phyloP scores from a whole-genome alignment of 352 stramenopile species.

The Pythium phragmiticola region DNA sequence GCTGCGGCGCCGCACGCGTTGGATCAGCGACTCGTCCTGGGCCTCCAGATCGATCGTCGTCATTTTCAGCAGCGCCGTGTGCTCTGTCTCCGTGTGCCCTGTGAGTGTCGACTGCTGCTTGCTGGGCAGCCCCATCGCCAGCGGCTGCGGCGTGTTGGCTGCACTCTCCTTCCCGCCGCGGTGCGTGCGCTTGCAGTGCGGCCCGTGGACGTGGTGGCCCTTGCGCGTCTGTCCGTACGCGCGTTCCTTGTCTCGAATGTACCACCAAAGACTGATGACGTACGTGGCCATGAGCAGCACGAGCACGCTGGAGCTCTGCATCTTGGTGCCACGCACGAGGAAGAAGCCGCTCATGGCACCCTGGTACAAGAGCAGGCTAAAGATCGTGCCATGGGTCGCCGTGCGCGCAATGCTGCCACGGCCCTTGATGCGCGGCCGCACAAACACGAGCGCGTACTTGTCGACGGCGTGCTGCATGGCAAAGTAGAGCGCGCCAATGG shows the following conservation, averaged over 20 bases:
- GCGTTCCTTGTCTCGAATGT: conserved; percentile 85
- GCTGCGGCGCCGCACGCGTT: conserved; percentile 38
- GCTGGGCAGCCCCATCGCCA: not conserved
- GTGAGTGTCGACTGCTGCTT: not conserved
- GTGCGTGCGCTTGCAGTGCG: conserved; percentile 40
- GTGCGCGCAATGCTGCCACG: conserved; percentile 80
- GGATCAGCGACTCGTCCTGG: conserved; percentile 37
- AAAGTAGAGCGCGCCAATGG: conserved; percentile 81
- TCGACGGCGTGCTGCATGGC: conserved; percentile 82
- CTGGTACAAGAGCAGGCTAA: conserved; percentile 81
- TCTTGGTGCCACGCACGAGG: conserved; percentile 71
- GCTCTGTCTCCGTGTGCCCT: conserved; percentile 4
- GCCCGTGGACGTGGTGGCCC: conserved; percentile 33
- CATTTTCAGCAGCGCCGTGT: conserved; percentile 24
- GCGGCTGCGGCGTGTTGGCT: not conserved
- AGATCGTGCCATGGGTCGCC: conserved; percentile 74
- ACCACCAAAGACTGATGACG: conserved; percentile 76
- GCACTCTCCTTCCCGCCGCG: conserved; percentile 1
- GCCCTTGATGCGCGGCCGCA: conserved; percentile 82
- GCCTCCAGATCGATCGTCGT: conserved; percentile 14
- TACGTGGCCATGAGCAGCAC: conserved; percentile 84
- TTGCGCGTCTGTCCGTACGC: conserved; percentile 45
- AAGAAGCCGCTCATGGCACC: conserved; percentile 85
- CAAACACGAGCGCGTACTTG: conserved; percentile 82
- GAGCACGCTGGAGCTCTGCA: conserved; percentile 66